These are phyloP conservation scores for Yarrowia bubula DNA, from an alignment of 805 yeast species.

Conservation along the genomic window DNA sequence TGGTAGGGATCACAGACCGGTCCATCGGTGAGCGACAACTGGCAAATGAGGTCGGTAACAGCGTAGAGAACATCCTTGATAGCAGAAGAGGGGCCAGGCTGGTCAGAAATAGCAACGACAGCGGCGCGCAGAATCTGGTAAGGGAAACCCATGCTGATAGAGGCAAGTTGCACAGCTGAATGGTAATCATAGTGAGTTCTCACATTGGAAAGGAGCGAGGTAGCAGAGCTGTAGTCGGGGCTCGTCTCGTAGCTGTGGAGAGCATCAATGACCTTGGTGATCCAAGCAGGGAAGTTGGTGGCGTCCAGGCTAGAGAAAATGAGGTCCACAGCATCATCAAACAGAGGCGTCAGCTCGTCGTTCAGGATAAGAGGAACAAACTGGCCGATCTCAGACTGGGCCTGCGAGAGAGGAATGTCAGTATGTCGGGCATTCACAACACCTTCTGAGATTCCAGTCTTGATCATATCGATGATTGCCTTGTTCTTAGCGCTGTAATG, in stretches of 20 bases:
- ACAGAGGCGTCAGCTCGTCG: no score
- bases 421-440: no score
- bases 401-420: no score
- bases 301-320: neutral
- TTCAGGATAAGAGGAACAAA: no score
- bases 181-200: no score
- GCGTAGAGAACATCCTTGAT: neutral
- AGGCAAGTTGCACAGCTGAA: neutral
- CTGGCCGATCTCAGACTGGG: no score
- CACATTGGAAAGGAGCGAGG: no score
- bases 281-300: neutral
- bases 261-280: neutral
- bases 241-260: neutral
- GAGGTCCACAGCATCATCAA: no score
- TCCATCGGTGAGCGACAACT: neutral
- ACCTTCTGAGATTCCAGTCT: no score
- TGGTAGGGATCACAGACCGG: neutral
- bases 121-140: neutral
- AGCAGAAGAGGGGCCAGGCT: neutral
- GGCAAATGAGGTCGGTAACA: neutral
- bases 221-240: neutral
- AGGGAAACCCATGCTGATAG: no score
- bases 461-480: no score
- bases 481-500: no score
- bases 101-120: neutral